Conservation (phyloP, 202 grass and related monocot genomes). For the Digitaria exilis region DNA sequence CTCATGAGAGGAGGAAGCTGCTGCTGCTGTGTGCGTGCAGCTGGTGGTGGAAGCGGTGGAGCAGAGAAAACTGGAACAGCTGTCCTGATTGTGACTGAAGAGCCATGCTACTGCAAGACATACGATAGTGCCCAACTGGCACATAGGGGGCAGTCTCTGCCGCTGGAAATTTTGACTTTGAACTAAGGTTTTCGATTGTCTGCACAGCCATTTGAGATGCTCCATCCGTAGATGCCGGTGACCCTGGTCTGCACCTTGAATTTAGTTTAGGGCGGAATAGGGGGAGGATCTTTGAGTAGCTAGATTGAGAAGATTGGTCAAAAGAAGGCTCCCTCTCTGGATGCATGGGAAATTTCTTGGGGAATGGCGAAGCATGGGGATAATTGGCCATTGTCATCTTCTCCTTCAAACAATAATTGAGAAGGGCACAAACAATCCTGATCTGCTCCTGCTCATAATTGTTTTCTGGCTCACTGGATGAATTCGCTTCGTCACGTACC, state of each 20-base stretch:
- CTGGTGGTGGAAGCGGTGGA: conserved; percentile 79
- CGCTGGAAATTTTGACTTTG: conserved; percentile 73
- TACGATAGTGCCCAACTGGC: too few relatives aligned
- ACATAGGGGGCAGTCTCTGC: too few relatives aligned
- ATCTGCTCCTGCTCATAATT: too few relatives aligned
- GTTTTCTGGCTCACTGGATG: conserved; percentile 73
- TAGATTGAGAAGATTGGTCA: conserved; percentile 57
- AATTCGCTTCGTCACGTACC: conserved; percentile 68
- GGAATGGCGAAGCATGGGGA: too few relatives aligned
- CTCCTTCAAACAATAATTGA: too few relatives aligned
- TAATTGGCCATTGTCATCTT: too few relatives aligned
- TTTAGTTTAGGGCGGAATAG: conserved; percentile 72
- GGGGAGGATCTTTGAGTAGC: conserved; percentile 91
- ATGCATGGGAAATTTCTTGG: too few relatives aligned
- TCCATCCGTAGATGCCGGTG: conserved; percentile 48
- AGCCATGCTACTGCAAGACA: too few relatives aligned
- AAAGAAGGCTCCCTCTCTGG: conserved; percentile 63
- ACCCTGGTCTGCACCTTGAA: conserved; percentile 61
- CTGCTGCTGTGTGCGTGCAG: conserved; percentile 41
- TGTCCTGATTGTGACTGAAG: conserved; percentile 86
- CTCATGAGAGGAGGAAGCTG: conserved; percentile 78
- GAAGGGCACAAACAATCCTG: too few relatives aligned
- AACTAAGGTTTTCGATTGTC: conserved; percentile 37
- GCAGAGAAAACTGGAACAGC: conserved; percentile 95
- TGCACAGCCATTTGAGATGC: conserved; percentile 28